Evolutionary conservation across 192 early-diverging fungal species (phyloP).

Genomic region (Backusella westeae): DNA sequence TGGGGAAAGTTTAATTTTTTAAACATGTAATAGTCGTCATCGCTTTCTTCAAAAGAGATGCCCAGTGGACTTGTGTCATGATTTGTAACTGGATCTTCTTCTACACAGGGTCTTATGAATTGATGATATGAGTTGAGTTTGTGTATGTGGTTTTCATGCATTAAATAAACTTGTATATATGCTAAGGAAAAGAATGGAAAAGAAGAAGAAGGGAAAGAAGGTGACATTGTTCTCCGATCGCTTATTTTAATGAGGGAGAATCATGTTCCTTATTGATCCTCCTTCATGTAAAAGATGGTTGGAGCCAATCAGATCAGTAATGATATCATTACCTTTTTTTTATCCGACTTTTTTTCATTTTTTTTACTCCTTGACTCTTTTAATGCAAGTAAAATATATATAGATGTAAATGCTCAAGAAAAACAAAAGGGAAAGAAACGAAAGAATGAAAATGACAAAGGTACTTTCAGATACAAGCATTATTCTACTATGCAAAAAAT

Average conservation of each 20-base stretch:
- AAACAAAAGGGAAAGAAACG: no score
- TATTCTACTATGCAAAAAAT: background rate
- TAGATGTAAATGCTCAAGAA: no score
- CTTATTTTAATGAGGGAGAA: slow-evolving; percentile 11
- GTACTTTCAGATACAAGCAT: background rate
- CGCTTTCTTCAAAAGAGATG: background rate
- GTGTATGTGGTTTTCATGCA: background rate
- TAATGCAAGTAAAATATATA: background rate
- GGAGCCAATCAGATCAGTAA: background rate
- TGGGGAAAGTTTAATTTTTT: slow-evolving; percentile 6
- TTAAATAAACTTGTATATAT: background rate
- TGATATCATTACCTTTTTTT: background rate
- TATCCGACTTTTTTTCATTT: background rate
- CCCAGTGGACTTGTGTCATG: slow-evolving; percentile 4
- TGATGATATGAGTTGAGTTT: background rate
- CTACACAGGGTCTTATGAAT: background rate
- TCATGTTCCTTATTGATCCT: background rate
- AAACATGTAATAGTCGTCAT: slow-evolving; percentile 8
- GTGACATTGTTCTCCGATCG: background rate
- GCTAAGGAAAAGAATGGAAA: background rate
- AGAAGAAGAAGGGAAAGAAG: background rate
- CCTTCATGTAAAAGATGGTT: background rate
- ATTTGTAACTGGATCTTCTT: background rate
- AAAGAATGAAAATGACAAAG: no score
- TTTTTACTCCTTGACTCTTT: background rate